Conservation (phyloP, 495 filamentous ascomycete genomes). For the Podospora australis region DNA sequence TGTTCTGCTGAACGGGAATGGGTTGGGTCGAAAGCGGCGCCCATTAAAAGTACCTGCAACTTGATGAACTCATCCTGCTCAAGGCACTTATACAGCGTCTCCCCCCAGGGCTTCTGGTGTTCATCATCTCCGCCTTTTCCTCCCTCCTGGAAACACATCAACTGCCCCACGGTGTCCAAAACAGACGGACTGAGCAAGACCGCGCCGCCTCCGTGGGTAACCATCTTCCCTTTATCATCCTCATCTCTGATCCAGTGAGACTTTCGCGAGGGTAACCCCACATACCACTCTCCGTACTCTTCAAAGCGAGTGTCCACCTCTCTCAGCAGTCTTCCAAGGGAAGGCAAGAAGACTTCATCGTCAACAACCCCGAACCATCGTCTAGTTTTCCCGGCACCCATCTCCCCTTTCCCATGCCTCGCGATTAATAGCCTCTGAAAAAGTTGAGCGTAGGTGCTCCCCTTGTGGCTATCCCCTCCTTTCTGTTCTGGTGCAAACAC, state of each 20-base stretch:
- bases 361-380: background rate
- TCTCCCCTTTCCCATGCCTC: background rate
- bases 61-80: conserved; percentile 8
- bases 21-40: background rate
- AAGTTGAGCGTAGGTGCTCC: background rate
- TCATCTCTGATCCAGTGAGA: conserved; percentile 29
- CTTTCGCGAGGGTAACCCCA: conserved; percentile 53
- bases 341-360: background rate
- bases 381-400: background rate
- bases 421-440: background rate
- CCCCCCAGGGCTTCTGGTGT: conserved; percentile 17
- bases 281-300: conserved; percentile 27
- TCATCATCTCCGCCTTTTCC: background rate
- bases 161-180: conserved; percentile 28
- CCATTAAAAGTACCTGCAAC: background rate
- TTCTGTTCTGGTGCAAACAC: background rate
- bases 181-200: conserved; percentile 52
- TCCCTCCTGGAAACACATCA: conserved; percentile 28
- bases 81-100: conserved; percentile 47
- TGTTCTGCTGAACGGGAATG: background rate
- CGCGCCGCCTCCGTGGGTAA: conserved; percentile 55
- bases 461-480: background rate
- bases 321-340: background rate
- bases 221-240: conserved; percentile 35
- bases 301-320: background rate